These are phyloP conservation scores for Aspergillus glaucus DNA, from an alignment of 2,329 filamentous ascomycete species.

Conservation along the genomic window DNA sequence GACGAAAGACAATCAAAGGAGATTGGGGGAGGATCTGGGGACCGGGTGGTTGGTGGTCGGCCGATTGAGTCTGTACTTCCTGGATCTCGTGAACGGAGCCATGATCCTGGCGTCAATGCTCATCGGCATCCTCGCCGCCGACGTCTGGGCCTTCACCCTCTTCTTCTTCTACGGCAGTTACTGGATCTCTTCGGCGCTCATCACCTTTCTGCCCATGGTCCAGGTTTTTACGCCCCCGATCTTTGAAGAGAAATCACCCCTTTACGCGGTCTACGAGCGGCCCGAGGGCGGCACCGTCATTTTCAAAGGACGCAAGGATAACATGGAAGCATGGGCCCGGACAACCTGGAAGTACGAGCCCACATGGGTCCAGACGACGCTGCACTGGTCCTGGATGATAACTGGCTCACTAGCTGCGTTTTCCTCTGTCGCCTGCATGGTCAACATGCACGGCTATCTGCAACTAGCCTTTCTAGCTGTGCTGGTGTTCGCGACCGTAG, in stretches of 20 bases:
- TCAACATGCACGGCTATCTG: slow-evolving; percentile 26
- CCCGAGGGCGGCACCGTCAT: slow-evolving; percentile 27
- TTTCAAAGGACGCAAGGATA: slow-evolving; percentile 24
- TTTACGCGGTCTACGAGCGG: slow-evolving; percentile 26
- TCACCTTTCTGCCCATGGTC: slow-evolving; percentile 20
- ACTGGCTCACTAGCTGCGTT: slow-evolving; percentile 22
- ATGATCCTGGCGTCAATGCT: slow-evolving; percentile 19
- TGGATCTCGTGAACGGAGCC: slow-evolving; percentile 18
- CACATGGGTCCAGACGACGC: slow-evolving; percentile 6
- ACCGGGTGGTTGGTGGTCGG: slow-evolving; percentile 10
- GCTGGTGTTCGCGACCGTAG: slow-evolving; percentile 22
- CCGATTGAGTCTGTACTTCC: slow-evolving; percentile 13
- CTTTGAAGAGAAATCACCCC: slow-evolving; percentile 9
- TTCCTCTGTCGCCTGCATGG: slow-evolving; percentile 28
- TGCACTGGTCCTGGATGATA: slow-evolving; percentile 25
- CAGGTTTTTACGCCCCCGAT: slow-evolving; percentile 8
- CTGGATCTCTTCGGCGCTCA: slow-evolving; percentile 20
- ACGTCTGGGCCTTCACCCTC: slow-evolving; percentile 25
- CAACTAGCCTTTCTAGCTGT: slow-evolving; percentile 25
- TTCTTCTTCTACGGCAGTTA: slow-evolving; percentile 25
- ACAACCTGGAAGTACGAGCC: slow-evolving; percentile 24
- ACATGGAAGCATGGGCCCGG: slow-evolving; percentile 25
- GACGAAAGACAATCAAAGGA: background rate
- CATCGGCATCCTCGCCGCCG: slow-evolving; percentile 19
- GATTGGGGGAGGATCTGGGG: background rate